Evolutionary conservation across 495 filamentous ascomycete genomes (phyloP).

Genomic region (Lasiosphaeria miniovina): DNA sequence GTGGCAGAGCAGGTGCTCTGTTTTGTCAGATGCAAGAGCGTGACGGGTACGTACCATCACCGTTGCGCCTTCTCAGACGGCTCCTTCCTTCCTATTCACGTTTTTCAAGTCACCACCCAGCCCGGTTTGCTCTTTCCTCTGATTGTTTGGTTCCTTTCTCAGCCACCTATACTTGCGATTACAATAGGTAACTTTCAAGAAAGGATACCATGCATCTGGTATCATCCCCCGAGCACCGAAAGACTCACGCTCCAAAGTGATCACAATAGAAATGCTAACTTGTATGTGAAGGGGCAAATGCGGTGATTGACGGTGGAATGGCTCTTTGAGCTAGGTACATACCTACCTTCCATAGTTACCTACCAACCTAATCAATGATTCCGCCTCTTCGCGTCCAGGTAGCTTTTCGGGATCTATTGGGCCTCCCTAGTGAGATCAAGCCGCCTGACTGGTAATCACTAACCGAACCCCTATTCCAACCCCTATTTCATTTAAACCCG

Average conservation of each 20-base stretch:
- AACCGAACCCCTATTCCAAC: no score
- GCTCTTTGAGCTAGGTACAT: slow-evolving; percentile 15
- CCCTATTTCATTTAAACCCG: background rate
- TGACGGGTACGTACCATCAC: slow-evolving; percentile 25
- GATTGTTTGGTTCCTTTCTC: background rate
- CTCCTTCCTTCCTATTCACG: background rate
- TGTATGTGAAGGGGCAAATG: slow-evolving; percentile 32
- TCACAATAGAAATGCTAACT: background rate
- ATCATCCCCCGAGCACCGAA: no score
- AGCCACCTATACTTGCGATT: background rate
- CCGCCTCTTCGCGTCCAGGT: no score
- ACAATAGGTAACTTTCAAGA: no score
- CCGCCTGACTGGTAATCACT: no score
- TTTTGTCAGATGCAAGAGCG: slow-evolving; percentile 39
- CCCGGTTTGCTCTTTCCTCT: background rate
- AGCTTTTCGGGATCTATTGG: no score
- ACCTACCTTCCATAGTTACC: background rate
- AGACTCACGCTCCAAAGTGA: no score
- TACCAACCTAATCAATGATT: no score
- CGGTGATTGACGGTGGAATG: slow-evolving; percentile 43
- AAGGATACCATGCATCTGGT: no score
- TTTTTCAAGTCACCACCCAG: background rate
- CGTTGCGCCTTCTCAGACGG: no score
- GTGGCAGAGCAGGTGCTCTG: slow-evolving; percentile 46
- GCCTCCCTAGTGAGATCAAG: no score